phyloP scores from a whole-genome alignment of 306 rosid genomes.

The Cercis canadensis region DNA sequence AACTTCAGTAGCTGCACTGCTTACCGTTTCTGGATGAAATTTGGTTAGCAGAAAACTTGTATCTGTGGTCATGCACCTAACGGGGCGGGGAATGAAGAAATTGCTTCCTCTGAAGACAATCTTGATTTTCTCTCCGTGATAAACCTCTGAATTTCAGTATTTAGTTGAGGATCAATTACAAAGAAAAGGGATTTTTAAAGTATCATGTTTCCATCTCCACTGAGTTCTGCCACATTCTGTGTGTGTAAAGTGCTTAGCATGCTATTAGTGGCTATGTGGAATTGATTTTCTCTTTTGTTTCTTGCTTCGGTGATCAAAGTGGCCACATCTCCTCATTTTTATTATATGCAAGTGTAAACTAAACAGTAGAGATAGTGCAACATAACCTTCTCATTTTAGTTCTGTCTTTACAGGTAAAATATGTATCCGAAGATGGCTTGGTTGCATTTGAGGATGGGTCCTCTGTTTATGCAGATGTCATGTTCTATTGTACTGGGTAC shows the following conservation, averaged over 20 bases:
- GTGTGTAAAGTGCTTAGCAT: neutral
- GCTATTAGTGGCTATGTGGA: neutral
- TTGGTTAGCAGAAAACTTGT: neutral
- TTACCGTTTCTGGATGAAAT: neutral
- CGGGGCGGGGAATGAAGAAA: neutral
- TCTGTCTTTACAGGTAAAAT: constrained; percentile 33
- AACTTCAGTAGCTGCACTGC: neutral
- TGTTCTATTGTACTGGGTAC: constrained; percentile 50
- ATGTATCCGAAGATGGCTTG: constrained; percentile 36
- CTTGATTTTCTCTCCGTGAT: neutral
- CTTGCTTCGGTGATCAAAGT: neutral
- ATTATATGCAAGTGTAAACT: neutral
- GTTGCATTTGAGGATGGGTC: constrained; percentile 50
- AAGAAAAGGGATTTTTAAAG: neutral
- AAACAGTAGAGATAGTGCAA: neutral
- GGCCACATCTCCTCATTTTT: neutral
- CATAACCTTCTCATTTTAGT: neutral
- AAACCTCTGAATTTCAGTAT: neutral
- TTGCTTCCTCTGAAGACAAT: neutral
- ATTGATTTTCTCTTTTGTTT: neutral
- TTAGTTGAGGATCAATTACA: no score
- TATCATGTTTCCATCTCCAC: no score
- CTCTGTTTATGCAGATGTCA: constrained; percentile 44
- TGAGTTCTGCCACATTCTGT: no score
- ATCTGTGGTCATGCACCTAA: neutral